Conservation (phyloP, 176 grass and related monocot species). For the Guadua angustifolia region DNA sequence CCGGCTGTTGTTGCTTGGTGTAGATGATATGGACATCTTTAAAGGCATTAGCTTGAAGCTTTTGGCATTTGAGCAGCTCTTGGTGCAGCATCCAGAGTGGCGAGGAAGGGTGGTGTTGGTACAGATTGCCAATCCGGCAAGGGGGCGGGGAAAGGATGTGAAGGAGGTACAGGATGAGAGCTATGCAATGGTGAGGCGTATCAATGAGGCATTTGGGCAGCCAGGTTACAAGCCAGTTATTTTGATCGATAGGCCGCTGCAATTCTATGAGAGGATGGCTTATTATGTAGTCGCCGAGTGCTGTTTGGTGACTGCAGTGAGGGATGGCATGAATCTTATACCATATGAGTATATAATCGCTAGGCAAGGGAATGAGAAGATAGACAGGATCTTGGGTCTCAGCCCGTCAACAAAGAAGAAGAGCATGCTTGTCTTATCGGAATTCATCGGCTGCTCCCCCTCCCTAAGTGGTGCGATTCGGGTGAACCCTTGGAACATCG, state of each 20-base stretch:
- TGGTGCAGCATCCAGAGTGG: constrained; percentile 79
- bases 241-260: constrained; percentile 72
- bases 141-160: constrained; percentile 86
- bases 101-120: constrained; percentile 74
- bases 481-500: constrained; percentile 95
- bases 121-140: constrained; percentile 93
- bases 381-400: constrained; percentile 69
- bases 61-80: constrained; percentile 86
- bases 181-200: constrained; percentile 82
- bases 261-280: constrained; percentile 95
- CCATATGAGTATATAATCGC: constrained; percentile 92
- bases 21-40: constrained; percentile 97
- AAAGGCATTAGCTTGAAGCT: constrained; percentile 96
- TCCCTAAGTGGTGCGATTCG: constrained; percentile 82
- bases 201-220: constrained; percentile 76
- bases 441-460: constrained; percentile 92
- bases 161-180: constrained; percentile 84
- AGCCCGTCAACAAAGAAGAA: constrained; percentile 60
- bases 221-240: constrained; percentile 80
- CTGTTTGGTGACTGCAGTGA: constrained; percentile 91
- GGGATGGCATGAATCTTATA: constrained; percentile 97
- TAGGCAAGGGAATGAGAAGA: constrained; percentile 72
- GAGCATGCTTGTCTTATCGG: constrained; percentile 85
- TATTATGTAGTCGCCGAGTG: constrained; percentile 87
- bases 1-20: constrained; percentile 68